A percentile compares a stretch with the other conserved stretches of the same genome.
phyloP scores from a whole-genome alignment of 2,329 filamentous ascomycete species.

The Colletotrichum spinosum region DNA sequence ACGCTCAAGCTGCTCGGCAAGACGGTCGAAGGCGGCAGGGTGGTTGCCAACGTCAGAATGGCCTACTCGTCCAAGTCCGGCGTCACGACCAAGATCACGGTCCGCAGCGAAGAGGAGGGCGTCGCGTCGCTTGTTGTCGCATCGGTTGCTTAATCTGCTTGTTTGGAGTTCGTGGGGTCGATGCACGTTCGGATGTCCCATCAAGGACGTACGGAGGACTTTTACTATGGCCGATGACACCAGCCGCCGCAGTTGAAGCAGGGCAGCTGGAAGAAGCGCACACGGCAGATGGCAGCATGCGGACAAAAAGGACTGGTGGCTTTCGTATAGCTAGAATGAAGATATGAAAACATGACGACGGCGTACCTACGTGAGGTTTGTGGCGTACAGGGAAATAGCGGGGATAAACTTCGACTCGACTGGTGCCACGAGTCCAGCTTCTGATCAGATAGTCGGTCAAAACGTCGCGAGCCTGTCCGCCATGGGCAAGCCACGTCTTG shows the following conservation, averaged over 20 bases:
- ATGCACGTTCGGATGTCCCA: conserved; percentile 36
- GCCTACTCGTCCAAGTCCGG: conserved; percentile 92
- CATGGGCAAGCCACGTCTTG: conserved; percentile 11
- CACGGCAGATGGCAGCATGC: conserved; percentile 17
- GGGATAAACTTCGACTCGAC: no score
- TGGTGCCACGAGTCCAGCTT: no score
- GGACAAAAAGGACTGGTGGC: conserved; percentile 30
- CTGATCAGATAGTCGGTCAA: no score
- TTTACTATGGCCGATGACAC: conserved; percentile 25
- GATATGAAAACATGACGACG: conserved; percentile 34
- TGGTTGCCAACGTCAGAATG: conserved; percentile 91
- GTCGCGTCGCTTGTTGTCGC: conserved; percentile 87
- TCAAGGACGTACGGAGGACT: conserved; percentile 29
- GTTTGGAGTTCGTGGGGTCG: conserved; percentile 37
- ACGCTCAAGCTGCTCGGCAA: conserved; percentile 96
- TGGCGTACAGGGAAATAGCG: not conserved
- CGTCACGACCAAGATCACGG: conserved; percentile 94
- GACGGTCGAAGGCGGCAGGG: conserved; percentile 89
- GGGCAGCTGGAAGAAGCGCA: conserved; percentile 10
- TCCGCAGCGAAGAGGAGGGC: conserved; percentile 91
- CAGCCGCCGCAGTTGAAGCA: conserved; percentile 22
- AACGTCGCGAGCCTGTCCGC: conserved; percentile 10
- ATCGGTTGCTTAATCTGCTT: conserved; percentile 75
- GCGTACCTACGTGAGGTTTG: not conserved
- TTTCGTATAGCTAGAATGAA: conserved; percentile 36